Evolutionary conservation across 768 basidiomycete genomes (phyloP).

Genomic region (Termitomyces sp.): DNA sequence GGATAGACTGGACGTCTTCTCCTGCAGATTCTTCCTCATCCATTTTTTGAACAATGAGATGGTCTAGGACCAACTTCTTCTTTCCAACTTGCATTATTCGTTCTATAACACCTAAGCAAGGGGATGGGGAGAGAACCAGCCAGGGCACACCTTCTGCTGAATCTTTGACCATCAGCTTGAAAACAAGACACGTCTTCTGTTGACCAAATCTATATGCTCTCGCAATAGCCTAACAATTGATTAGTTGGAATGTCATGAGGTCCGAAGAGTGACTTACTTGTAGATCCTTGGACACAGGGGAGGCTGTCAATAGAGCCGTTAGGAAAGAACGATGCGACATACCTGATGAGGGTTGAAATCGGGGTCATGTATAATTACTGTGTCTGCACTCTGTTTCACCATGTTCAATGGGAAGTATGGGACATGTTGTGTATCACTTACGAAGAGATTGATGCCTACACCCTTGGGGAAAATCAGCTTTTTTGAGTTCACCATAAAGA

Average conservation of each 20-base stretch:
- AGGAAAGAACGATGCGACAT: constrained; percentile 14
- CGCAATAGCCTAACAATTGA: constrained; percentile 73
- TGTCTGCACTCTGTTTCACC: constrained; percentile 75
- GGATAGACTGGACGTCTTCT: constrained; percentile 84
- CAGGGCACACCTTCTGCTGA: constrained; percentile 73
- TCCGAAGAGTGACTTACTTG: constrained; percentile 54
- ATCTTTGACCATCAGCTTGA: constrained; percentile 94
- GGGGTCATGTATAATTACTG: constrained; percentile 90
- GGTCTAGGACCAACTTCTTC: constrained; percentile 91
- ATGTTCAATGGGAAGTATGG: constrained; percentile 15
- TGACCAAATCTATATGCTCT: constrained; percentile 95
- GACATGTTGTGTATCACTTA: constrained; percentile 16
- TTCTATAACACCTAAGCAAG: constrained; percentile 44
- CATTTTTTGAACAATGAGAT: constrained; percentile 95
- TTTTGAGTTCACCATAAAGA: not conserved
- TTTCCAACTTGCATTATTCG: constrained; percentile 92
- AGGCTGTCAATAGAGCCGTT: not conserved
- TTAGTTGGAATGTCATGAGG: not conserved
- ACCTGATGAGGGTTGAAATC: constrained; percentile 99
- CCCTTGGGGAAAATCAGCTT: constrained; percentile 39
- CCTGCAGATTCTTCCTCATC: constrained; percentile 70
- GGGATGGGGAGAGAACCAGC: not conserved
- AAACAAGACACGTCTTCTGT: constrained; percentile 89
- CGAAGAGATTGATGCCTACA: constrained; percentile 83
- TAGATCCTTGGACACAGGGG: constrained; percentile 54